A percentile compares a stretch with the other conserved stretches of the same genome.
These are phyloP conservation scores for Fulvia fulva DNA, from an alignment of 2,329 filamentous ascomycete genomes.

Conservation along the genomic window DNA sequence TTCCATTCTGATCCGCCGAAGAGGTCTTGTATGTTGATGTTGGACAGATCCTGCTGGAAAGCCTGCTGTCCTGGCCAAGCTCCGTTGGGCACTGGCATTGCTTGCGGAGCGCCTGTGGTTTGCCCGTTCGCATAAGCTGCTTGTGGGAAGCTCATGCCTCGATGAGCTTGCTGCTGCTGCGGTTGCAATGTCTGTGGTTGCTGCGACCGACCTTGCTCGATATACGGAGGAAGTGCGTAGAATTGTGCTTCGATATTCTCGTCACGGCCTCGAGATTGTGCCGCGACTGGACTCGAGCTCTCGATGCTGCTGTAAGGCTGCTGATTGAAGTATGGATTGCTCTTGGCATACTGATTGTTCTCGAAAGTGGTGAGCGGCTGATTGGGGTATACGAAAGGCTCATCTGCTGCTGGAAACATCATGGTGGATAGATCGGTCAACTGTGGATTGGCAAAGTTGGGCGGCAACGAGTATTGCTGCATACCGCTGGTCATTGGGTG, in stretches of 20 bases:
- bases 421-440: constrained; percentile 70
- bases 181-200: constrained; percentile 21
- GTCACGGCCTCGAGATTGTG: constrained; percentile 21
- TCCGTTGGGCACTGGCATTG: constrained; percentile 16
- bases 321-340: constrained; percentile 13
- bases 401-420: constrained; percentile 69
- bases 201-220: constrained; percentile 50
- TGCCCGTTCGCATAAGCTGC: constrained; percentile 22
- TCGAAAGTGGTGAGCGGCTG: constrained; percentile 63
- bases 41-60: constrained; percentile 26
- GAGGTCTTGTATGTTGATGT: constrained; percentile 36
- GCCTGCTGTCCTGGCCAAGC: constrained; percentile 18
- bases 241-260: constrained; percentile 71
- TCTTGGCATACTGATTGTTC: constrained; percentile 36
- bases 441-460: constrained; percentile 37
- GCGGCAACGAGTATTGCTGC: constrained; percentile 23
- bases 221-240: constrained; percentile 67
- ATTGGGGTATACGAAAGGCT: constrained; percentile 76
- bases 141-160: constrained; percentile 14
- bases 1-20: constrained; percentile 38
- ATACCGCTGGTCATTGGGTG: constrained; percentile 19
- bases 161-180: constrained; percentile 21
- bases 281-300: constrained; percentile 4
- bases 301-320: constrained; percentile 17
- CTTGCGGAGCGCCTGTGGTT: constrained; percentile 12